Base-by-base conservation (phyloP, 345 rosid species). In the Boechera stricta region DNA sequence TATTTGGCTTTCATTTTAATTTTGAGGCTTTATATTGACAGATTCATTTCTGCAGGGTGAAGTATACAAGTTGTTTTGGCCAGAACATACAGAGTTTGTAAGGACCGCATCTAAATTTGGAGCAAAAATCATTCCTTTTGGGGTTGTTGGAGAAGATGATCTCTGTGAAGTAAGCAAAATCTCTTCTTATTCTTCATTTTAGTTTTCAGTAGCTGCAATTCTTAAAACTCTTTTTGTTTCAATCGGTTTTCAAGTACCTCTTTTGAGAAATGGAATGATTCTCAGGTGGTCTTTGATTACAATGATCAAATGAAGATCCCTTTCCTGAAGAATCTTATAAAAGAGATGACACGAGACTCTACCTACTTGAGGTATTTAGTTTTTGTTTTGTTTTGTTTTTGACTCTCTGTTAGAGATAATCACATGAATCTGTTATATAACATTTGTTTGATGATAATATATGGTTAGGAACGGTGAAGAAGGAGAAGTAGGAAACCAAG, bases 91-190 rank as follows among this genome's bases (percentile, higher is more conserved):
- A 9, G 97, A 92, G 80, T 90, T 92, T 72, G 88, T 90, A 8
- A 90, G 93, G 69, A 80, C 85, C 78, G 96, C 97, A 32, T 85
- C 97, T 28, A 85, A 79, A 63, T 87, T 88, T 72, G 96, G 92
- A 45, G 91, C 96, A 54, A 92, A 85, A 53, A 92, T 90, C 44
- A 77, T 92, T 59, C 96, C 97, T 64, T 90, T 90, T 44, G 90
- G 90, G 0, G 66, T 71, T 4, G 88, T 90, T 31, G 97, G 97
- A 83, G 97, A 90, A 79, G 97, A 92, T 75, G 96, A 92, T 76
- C 4, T 90, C 21, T 59, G 48, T 41, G 55, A 90, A 77, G 95
- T 90, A 84, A 84, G 84, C 61, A 36, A 3, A 84, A 73, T 35
- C 24, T 66, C n/a, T 49, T 16, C 60, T 47, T n/a, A n/a, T 36